Base-by-base conservation (phyloP, 2,329 filamentous ascomycete genomes). In the Scytalidium lignicola region DNA sequence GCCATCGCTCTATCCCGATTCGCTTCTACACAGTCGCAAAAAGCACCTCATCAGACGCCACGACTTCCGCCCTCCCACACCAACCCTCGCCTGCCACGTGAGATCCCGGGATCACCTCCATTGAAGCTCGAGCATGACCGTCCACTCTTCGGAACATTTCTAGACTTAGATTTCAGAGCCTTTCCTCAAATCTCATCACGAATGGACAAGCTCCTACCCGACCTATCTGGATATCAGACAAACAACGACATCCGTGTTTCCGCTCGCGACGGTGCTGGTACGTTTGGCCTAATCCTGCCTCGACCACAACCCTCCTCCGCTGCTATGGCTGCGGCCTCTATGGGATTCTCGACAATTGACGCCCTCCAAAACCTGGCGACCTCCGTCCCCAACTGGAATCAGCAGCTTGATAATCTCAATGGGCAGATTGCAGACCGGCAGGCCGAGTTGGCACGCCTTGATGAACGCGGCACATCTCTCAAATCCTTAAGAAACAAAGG, bases 341-440 rank as follows among this genome's bases (percentile, higher is more conserved):
- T 37, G 32, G 32, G 32, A 5, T 37, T 37, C 32, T 37, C 32
- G 32, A 37, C 23, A 17, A 76, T 79, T 67, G 81, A 84, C 51
- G 75, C 80, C 22, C 66, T 85, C 48, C 74, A 69, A 48, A 74
- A 74, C 51, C 70, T 85, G 32, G 70, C 71, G 47, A 70, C 64
- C 55, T 79, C 82, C 51, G 72, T 83, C 40, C 82, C 81, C 15
- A 74, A 77, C 62, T 85, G 82, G 82, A 68, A 78, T 32, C 69
- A 69, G 51, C 74, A 78, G 19, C 72, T 85, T 41, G 77, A 83
- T 53, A 76, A 82, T 46, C 73, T 85, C 50, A 82, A 74, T 59
- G 70, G 72, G 51, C 76, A 85, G 63, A 82, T 85, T 51, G 74
- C 80, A 51, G 70, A 76, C 59, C 79, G 82, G 51, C 82, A 85